Evolutionary conservation across 352 stramenopile species (phyloP), one percentile per base, ranked within the genome.

Genomic region (Pythium inflatum): DNA sequence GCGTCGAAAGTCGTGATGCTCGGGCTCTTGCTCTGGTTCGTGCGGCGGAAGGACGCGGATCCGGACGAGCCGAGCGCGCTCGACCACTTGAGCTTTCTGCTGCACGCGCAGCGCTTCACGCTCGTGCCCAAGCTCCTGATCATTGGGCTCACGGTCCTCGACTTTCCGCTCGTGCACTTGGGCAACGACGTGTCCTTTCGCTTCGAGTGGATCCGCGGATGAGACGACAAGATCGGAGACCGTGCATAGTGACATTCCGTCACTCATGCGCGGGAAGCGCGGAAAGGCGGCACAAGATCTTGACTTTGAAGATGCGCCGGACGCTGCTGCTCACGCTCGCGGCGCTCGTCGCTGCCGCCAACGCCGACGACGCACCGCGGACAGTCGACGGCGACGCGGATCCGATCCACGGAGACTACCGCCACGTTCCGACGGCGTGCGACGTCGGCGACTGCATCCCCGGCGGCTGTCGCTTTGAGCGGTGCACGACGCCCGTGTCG

Each of bases 401-500:
- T 24, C 22, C 22, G 7, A 25, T 3, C 5, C 18, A 11, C 11
- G 24, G 34, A 38, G 51, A 22, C 45, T 87, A 79, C 65, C 60
- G 68, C 13, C 67, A 82, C 65, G 67, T 75, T 25, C 66, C 55
- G 34, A 88, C 82, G 14, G 54, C 70, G 4, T 90, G 82, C 58
- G 71, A 85, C 13, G 64, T 62, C 0, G 54, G 60, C 36, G 74
- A 74, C 28, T 90, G 80, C 59, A 55, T 61, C 25, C 62, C 69
- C 1, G 80, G 82, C 46, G 82, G 82, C 50, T 90, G 82, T 24
- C 69, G 81, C 16, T 90, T 85, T 62, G 77, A 82, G 50, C 78
- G 83, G 49, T 90, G 82, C 71, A 58, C 38, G 22, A 45, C 68
- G 18, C 71, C 68, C 12, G 66, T 90, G 25, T 73, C 77, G 22